Percentiles rank a stretch among this genome's conserved stretches.
These are phyloP conservation scores for Saitozyma podzolica DNA, from an alignment of 768 basidiomycete species.

Conservation along the genomic window DNA sequence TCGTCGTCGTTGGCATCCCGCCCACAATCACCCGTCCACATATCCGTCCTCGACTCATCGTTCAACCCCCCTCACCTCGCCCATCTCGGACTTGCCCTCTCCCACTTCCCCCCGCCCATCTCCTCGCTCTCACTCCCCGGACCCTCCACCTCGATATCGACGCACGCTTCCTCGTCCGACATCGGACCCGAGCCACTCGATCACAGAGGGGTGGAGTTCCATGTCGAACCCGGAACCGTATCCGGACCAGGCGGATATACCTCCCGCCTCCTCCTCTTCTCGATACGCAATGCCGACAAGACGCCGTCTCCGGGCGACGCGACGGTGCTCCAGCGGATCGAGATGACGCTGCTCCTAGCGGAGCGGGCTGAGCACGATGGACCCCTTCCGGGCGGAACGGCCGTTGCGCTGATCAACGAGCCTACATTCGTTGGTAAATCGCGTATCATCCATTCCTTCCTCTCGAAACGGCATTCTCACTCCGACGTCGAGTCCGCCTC, in stretches of 20 bases:
- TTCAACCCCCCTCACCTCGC: constrained; percentile 90
- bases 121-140: neutral
- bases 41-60: constrained; percentile 83
- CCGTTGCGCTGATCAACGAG: constrained; percentile 79
- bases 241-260: constrained; percentile 57
- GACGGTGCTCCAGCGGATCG: constrained; percentile 71
- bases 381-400: constrained; percentile 57
- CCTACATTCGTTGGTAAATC: constrained; percentile 88
- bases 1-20: no score
- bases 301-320: constrained; percentile 68
- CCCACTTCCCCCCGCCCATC: constrained; percentile 13
- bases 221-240: neutral
- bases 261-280: constrained; percentile 74
- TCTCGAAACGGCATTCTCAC: constrained; percentile 18
- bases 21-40: constrained; percentile 51
- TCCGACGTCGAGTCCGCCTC: neutral
- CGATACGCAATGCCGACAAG: constrained; percentile 86
- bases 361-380: constrained; percentile 29
- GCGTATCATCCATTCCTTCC: constrained; percentile 57
- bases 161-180: no score
- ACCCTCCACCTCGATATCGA: no score
- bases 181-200: no score
- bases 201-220: no score
- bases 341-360: constrained; percentile 80
- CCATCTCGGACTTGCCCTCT: constrained; percentile 61